Conservation (phyloP, 2,329 filamentous ascomycete genomes). For the Tolypocladium tundrense region DNA sequence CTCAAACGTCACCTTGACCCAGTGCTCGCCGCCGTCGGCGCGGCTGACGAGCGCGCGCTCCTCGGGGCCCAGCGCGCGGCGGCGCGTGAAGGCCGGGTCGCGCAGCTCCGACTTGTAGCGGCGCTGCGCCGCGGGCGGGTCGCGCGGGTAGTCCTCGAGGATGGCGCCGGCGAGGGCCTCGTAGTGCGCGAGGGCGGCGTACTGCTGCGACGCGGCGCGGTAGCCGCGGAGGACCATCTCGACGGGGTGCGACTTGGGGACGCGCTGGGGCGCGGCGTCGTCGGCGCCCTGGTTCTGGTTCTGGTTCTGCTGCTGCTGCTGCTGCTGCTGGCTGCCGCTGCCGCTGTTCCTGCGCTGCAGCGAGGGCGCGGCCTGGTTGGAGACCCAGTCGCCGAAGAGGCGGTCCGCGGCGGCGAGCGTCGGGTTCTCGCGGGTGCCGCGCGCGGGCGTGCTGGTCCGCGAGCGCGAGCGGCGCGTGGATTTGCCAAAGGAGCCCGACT, state of each 20-base stretch:
- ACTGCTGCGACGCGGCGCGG: constrained; percentile 53
- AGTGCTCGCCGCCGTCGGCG: constrained; percentile 77
- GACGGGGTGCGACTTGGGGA: constrained; percentile 36
- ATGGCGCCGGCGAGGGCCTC: constrained; percentile 78
- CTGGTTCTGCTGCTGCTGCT: constrained; percentile 18
- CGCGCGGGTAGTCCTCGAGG: constrained; percentile 86
- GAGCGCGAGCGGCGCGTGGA: constrained; percentile 55
- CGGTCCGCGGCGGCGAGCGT: constrained; percentile 52
- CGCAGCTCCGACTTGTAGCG: constrained; percentile 67
- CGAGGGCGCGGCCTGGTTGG: constrained; percentile 27
- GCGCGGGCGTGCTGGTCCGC: constrained; percentile 47
- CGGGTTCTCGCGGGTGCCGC: constrained; percentile 43
- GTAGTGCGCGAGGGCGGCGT: constrained; percentile 81
- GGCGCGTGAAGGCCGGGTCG: constrained; percentile 59
- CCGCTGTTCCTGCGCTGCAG: constrained; percentile 25
- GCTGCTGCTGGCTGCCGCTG: constrained; percentile 15
- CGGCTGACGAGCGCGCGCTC: constrained; percentile 72
- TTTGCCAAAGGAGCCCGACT: constrained; percentile 57
- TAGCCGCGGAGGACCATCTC: constrained; percentile 85
- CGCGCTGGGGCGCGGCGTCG: constrained; percentile 26
- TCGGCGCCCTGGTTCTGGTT: constrained; percentile 21
- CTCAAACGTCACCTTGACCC: constrained; percentile 83
- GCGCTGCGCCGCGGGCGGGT: constrained; percentile 60
- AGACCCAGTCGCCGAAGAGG: constrained; percentile 50
- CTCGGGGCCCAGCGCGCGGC: constrained; percentile 54